These are phyloP conservation scores for Arthrinium puccinioides DNA, from an alignment of 2,329 filamentous ascomycete genomes.

Conservation along the genomic window DNA sequence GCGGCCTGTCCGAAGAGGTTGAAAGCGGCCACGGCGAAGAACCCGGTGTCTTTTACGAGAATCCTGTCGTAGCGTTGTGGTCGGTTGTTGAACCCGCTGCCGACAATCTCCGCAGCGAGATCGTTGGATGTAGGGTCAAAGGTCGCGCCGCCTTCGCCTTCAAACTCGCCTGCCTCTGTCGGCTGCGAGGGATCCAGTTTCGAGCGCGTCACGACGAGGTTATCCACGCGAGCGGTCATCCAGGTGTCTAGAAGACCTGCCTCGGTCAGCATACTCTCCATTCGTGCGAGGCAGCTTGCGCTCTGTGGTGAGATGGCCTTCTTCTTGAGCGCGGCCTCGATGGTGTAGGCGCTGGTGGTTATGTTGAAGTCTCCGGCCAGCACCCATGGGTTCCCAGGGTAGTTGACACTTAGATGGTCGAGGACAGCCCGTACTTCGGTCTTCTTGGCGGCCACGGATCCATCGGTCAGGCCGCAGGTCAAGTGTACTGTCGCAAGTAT, in stretches of 20 bases:
- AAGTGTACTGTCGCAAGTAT: constrained; percentile 54
- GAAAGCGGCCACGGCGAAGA: constrained; percentile 36
- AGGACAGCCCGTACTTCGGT: constrained; percentile 46
- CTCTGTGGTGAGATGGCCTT: constrained; percentile 46
- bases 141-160: constrained; percentile 58
- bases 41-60: constrained; percentile 36
- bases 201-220: constrained; percentile 19
- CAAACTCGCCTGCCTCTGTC: constrained; percentile 28
- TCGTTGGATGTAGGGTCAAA: constrained; percentile 53
- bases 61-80: constrained; percentile 63
- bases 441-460: constrained; percentile 48
- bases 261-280: constrained; percentile 39
- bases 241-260: constrained; percentile 46
- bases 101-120: constrained; percentile 44
- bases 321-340: constrained; percentile 43
- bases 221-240: constrained; percentile 35
- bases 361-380: constrained; percentile 61
- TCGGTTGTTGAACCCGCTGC: constrained; percentile 38
- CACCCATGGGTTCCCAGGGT: constrained; percentile 41
- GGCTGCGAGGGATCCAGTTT: constrained; percentile 17
- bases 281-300: constrained; percentile 29
- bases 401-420: constrained; percentile 32
- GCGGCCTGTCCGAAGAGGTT: constrained; percentile 48
- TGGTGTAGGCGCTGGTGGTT: constrained; percentile 48
- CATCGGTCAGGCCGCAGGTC: constrained; percentile 52